phyloP scores from a whole-genome alignment of 2,329 filamentous ascomycete species.

The Aaosphaeria arxii region DNA sequence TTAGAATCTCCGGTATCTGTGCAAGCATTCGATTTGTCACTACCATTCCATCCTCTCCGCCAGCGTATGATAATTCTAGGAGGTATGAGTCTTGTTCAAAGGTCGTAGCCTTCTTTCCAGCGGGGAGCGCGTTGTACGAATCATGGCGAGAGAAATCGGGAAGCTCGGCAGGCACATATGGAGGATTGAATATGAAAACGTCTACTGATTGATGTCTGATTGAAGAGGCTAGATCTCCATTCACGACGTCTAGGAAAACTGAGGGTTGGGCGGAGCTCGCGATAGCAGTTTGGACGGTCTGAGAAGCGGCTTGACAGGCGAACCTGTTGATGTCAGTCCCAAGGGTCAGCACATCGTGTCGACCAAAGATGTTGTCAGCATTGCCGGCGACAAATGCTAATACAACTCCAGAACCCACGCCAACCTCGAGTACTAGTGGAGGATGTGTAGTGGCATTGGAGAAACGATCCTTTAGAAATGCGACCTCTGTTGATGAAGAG shows the following conservation, averaged over 20 bases:
- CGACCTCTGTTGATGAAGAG: conserved; percentile 65
- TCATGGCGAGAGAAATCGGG: conserved; percentile 52
- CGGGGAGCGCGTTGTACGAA: conserved; percentile 23
- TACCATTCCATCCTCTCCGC: conserved; percentile 89
- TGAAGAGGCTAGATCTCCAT: conserved; percentile 66
- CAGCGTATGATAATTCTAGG: conserved; percentile 82
- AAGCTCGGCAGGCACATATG: conserved; percentile 86
- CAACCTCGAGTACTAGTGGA: conserved; percentile 75
- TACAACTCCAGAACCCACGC: conserved; percentile 91
- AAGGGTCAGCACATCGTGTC: conserved; percentile 65
- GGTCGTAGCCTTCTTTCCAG: conserved; percentile 21
- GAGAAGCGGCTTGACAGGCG: conserved; percentile 71
- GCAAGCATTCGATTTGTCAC: conserved; percentile 77
- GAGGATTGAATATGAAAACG: conserved; percentile 92
- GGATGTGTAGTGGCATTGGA: conserved; percentile 17
- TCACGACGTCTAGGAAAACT: conserved; percentile 63
- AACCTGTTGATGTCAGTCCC: conserved; percentile 83
- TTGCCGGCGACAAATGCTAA: conserved; percentile 82
- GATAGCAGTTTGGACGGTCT: conserved; percentile 61
- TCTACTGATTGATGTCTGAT: conserved; percentile 65
- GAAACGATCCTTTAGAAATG: conserved; percentile 68
- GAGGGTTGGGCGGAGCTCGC: conserved; percentile 17
- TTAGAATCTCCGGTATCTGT: conserved; percentile 63
- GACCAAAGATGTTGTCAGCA: conserved; percentile 68
- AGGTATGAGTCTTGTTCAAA: conserved; percentile 83